These are phyloP conservation scores for Anethum foeniculum DNA, from an alignment of 140 eudicot species.

Conservation along the genomic window DNA sequence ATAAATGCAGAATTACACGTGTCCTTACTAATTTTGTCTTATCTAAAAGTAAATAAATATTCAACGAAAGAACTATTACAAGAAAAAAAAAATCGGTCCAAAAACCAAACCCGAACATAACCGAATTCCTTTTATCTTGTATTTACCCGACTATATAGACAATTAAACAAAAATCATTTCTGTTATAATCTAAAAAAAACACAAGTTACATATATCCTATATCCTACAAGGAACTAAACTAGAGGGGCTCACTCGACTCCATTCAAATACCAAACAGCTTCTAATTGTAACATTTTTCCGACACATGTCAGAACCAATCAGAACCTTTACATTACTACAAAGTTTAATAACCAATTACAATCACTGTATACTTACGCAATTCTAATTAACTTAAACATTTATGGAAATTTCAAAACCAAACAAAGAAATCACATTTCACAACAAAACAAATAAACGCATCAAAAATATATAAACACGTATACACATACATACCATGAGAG, in stretches of 20 bases:
- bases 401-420: not conserved
- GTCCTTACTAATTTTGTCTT: too few relatives aligned
- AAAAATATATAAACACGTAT: not conserved
- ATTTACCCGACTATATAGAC: not conserved
- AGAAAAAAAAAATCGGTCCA: too few relatives aligned
- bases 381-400: not conserved
- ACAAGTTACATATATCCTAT: too few relatives aligned
- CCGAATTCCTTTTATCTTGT: too few relatives aligned
- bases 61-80: too few relatives aligned
- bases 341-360: not conserved
- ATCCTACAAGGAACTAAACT: not conserved
- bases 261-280: not conserved
- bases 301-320: not conserved
- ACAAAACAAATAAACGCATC: not conserved
- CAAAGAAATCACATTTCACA: not conserved
- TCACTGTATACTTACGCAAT: not conserved
- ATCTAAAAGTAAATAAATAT: too few relatives aligned
- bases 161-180: not conserved
- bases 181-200: too few relatives aligned
- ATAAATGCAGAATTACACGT: too few relatives aligned
- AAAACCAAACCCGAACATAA: not conserved
- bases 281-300: not conserved
- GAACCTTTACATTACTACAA: not conserved
- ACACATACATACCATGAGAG: constrained; percentile 53
- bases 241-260: not conserved